Evolutionary conservation across 2,329 filamentous ascomycete species (phyloP).

Genomic region (Metarhizium sp.): DNA sequence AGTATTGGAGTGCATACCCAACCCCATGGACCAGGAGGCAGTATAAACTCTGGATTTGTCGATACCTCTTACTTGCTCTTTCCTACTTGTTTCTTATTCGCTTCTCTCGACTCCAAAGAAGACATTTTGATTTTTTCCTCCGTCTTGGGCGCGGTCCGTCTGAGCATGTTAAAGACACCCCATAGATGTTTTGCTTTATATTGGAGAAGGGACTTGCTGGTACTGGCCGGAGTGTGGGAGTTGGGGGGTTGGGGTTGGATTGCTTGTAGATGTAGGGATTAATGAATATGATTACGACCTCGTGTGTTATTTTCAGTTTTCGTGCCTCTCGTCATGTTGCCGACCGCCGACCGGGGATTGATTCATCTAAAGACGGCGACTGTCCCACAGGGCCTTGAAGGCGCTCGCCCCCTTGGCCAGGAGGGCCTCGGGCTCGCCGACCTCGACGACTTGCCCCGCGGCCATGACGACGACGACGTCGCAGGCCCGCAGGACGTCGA

Average conservation of each 20-base stretch:
- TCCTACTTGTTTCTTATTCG: neutral
- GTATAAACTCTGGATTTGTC: neutral
- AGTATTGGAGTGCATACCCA: neutral
- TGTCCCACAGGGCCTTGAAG: constrained; percentile 14
- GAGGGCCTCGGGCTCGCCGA: constrained; percentile 15
- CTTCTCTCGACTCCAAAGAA: neutral
- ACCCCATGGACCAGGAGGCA: neutral
- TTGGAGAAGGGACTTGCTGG: neutral
- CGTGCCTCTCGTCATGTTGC: too few relatives aligned
- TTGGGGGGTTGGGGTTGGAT: neutral
- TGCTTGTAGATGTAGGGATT: constrained; percentile 1
- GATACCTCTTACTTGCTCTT: neutral
- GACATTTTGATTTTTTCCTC: neutral
- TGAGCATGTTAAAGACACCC: neutral
- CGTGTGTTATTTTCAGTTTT: neutral
- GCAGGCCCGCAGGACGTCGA: constrained; percentile 17
- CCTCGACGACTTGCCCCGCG: constrained; percentile 16
- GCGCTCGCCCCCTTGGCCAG: constrained; percentile 9
- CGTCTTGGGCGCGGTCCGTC: neutral
- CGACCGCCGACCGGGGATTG: neutral
- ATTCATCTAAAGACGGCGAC: constrained; percentile 1
- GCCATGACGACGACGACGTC: constrained; percentile 21
- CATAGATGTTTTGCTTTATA: neutral
- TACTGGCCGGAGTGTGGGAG: neutral
- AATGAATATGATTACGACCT: constrained; percentile 1